These are phyloP conservation scores for Sporothrix variecibatus DNA, from an alignment of 2,329 filamentous ascomycete species.

Conservation along the genomic window DNA sequence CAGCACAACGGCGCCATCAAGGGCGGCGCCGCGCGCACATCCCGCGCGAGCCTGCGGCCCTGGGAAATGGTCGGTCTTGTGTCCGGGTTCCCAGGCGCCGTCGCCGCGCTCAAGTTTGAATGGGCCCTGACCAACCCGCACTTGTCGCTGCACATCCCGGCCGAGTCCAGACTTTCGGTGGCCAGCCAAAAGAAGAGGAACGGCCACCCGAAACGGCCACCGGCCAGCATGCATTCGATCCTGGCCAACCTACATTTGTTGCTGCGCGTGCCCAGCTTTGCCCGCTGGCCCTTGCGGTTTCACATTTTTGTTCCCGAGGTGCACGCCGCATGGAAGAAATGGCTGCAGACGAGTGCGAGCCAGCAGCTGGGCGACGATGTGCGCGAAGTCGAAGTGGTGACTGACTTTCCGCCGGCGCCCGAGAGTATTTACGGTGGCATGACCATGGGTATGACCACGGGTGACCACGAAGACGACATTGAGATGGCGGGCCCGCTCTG, in stretches of 20 bases:
- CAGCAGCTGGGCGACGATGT: slow-evolving; percentile 41
- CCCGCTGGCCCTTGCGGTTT: slow-evolving; percentile 77
- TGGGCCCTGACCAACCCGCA: slow-evolving; percentile 90
- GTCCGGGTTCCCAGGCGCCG: slow-evolving; percentile 82
- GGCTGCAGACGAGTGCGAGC: slow-evolving; percentile 40
- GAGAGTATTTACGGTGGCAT: slow-evolving; percentile 28
- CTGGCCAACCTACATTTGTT: slow-evolving; percentile 81
- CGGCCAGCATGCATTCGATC: slow-evolving; percentile 64
- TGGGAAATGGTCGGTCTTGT: slow-evolving; percentile 92
- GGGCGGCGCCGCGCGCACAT: slow-evolving; percentile 80
- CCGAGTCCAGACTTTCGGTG: slow-evolving; percentile 59
- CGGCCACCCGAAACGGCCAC: slow-evolving; percentile 58
- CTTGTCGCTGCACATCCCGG: slow-evolving; percentile 73
- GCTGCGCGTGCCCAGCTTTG: slow-evolving; percentile 76
- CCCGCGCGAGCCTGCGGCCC: slow-evolving; percentile 67
- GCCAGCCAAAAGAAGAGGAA: slow-evolving; percentile 54
- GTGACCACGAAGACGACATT: not conserved
- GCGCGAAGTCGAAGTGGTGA: slow-evolving; percentile 50
- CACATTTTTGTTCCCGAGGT: slow-evolving; percentile 77
- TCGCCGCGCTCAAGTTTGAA: slow-evolving; percentile 93
- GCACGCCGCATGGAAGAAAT: slow-evolving; percentile 66
- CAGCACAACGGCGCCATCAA: slow-evolving; percentile 87
- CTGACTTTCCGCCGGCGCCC: slow-evolving; percentile 49
- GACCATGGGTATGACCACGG: slow-evolving; percentile 13
- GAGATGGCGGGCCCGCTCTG: slow-evolving; percentile 33